Evolutionary conservation across 306 rosid genomes (phyloP).

Genomic region (Pueraria montana): DNA sequence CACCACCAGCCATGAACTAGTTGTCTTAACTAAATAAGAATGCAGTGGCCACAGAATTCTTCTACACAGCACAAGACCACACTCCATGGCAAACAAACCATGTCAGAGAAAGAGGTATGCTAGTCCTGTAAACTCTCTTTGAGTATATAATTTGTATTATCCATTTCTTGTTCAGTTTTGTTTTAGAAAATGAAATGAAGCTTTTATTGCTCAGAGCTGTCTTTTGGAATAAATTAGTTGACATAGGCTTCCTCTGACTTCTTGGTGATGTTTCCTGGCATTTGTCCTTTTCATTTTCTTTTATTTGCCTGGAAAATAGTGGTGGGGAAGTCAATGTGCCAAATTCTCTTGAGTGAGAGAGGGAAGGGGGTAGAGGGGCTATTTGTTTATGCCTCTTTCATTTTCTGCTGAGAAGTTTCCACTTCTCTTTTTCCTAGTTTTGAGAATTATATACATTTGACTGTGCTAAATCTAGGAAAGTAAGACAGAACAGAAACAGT

Average conservation of each 20-base stretch:
- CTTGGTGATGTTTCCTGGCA: neutral
- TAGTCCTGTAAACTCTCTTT: conserved; percentile 32
- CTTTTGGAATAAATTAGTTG: conserved; percentile 19
- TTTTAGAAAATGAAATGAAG: conserved; percentile 4
- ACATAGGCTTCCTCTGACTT: conserved; percentile 27
- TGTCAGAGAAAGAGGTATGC: neutral
- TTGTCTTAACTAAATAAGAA: conserved; percentile 31
- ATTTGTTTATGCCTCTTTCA: neutral
- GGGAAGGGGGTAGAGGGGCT: neutral
- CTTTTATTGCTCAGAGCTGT: neutral
- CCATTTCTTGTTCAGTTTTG: conserved; percentile 4
- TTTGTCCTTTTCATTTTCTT: conserved; percentile 15
- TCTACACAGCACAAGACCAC: neutral
- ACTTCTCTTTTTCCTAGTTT: conserved; percentile 7
- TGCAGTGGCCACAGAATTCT: conserved; percentile 18
- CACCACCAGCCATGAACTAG: conserved; percentile 33
- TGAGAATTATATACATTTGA: neutral
- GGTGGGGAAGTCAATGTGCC: neutral
- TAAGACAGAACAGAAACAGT: conserved; percentile 43
- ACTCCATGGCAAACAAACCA: neutral
- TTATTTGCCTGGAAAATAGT: conserved; percentile 10
- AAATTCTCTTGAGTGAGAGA: neutral
- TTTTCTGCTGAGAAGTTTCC: neutral
- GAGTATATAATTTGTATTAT: conserved; percentile 36
- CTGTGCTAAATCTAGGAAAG: conserved; percentile 21